A percentile compares a stretch with the other conserved stretches of the same genome.
phyloP scores from a whole-genome alignment of 2,329 filamentous ascomycete genomes.

The Emmonsiellopsis sp. region DNA sequence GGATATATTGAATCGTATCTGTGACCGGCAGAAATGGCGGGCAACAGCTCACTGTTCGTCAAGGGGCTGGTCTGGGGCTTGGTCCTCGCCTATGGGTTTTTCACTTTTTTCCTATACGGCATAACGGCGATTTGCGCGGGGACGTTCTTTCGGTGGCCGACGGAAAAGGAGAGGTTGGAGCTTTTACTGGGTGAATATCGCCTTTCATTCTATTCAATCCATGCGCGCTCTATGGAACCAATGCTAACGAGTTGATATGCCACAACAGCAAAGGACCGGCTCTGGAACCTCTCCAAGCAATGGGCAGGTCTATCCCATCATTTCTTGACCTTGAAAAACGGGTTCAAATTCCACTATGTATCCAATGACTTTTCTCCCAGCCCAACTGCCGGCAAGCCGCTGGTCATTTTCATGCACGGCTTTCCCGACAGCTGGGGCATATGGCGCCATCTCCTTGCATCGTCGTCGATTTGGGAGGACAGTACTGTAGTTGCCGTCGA shows the following conservation, averaged over 20 bases:
- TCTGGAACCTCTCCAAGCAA: constrained; percentile 46
- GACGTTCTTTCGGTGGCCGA: constrained; percentile 26
- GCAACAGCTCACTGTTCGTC: constrained; percentile 5
- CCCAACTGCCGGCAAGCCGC: constrained; percentile 17
- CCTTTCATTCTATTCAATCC: neutral
- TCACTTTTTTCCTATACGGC: constrained; percentile 25
- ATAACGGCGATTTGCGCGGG: constrained; percentile 22
- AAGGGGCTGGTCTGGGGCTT: constrained; percentile 12
- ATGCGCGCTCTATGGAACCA: no score
- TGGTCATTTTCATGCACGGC: constrained; percentile 49
- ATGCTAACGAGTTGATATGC: neutral
- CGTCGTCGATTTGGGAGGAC: constrained; percentile 25
- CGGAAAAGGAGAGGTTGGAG: constrained; percentile 32
- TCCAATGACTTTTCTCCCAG: constrained; percentile 23
- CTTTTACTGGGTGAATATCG: constrained; percentile 28
- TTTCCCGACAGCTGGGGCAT: constrained; percentile 51
- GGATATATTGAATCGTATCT: neutral
- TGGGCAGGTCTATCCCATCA: constrained; percentile 40
- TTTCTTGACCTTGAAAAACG: constrained; percentile 41
- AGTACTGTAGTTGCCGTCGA: constrained; percentile 46
- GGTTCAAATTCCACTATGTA: constrained; percentile 48
- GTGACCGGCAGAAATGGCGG: neutral
- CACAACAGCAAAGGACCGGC: constrained; percentile 37
- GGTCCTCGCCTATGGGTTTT: constrained; percentile 25
- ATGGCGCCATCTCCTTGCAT: constrained; percentile 42